These are phyloP conservation scores for Helotiales sp. DNA, from an alignment of 2,329 filamentous ascomycete species.

Conservation along the genomic window DNA sequence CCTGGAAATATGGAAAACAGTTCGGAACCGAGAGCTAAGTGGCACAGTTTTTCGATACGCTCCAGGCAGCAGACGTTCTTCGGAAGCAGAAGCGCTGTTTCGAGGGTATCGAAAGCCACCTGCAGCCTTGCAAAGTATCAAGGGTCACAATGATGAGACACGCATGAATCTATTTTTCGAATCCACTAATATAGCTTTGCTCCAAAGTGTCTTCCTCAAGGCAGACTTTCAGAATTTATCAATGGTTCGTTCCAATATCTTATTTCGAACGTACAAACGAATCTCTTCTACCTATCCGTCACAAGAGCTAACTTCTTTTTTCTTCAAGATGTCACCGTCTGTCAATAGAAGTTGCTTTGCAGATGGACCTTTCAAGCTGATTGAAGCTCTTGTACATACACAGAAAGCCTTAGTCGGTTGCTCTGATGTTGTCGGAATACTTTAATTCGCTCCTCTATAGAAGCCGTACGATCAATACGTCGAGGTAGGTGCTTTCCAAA, in stretches of 20 bases:
- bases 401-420: slow-evolving; percentile 12
- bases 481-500: background rate
- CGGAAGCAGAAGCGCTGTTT: background rate
- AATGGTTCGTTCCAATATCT: background rate
- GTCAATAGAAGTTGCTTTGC: slow-evolving; percentile 3
- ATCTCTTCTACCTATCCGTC: background rate
- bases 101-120: background rate
- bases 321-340: background rate
- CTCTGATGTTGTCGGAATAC: background rate
- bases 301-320: background rate
- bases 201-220: background rate
- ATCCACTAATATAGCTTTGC: background rate
- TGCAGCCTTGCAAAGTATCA: background rate
- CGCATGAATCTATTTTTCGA: background rate
- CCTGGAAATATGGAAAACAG: background rate
- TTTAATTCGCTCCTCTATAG: background rate
- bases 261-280: background rate
- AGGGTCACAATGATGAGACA: background rate
- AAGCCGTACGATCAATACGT: slow-evolving; percentile 18
- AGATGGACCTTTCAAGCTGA: slow-evolving; percentile 20
- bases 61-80: background rate
- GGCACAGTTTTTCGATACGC: background rate
- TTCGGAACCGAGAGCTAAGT: background rate
- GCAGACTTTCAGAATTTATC: too few relatives aligned
- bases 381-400: slow-evolving; percentile 20